Conservation (phyloP, 2,329 filamentous ascomycete genomes). For the Verticillium nubilum region DNA sequence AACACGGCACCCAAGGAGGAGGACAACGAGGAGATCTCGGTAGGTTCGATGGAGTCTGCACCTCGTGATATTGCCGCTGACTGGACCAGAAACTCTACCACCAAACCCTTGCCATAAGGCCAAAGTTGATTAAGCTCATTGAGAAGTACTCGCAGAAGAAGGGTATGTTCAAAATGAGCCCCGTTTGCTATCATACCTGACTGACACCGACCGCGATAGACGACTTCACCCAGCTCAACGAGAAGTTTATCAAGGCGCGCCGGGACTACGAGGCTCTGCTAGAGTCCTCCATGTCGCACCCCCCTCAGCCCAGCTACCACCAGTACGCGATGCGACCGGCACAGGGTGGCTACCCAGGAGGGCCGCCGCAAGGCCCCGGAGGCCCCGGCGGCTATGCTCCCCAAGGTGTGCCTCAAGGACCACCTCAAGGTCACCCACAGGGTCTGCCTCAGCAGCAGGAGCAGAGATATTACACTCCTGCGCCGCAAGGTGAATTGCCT, state of each 20-base stretch:
- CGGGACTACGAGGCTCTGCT: slow-evolving; percentile 95
- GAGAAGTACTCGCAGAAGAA: slow-evolving; percentile 99
- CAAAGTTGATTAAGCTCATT: slow-evolving; percentile 95
- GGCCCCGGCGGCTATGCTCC: slow-evolving; percentile 30
- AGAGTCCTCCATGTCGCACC: slow-evolving; percentile 93
- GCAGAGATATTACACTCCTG: slow-evolving; percentile 63
- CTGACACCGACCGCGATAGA: slow-evolving; percentile 49
- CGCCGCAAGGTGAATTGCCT: slow-evolving; percentile 39
- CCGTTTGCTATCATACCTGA: slow-evolving; percentile 9
- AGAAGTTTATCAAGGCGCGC: slow-evolving; percentile 98
- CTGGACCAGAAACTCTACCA: slow-evolving; percentile 68
- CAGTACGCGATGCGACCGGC: slow-evolving; percentile 55
- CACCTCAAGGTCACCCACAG: slow-evolving; percentile 10
- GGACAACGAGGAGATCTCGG: slow-evolving; percentile 95
- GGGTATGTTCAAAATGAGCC: slow-evolving; percentile 43
- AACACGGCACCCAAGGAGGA: slow-evolving; percentile 74
- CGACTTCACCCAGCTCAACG: slow-evolving; percentile 96
- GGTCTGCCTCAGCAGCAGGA: slow-evolving; percentile 9
- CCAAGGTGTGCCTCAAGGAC: slow-evolving; percentile 31
- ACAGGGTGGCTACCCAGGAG: slow-evolving; percentile 34
- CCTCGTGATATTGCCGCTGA: slow-evolving; percentile 23
- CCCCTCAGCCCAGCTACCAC: slow-evolving; percentile 73
- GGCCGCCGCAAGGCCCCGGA: slow-evolving; percentile 10
- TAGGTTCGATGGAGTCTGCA: slow-evolving; percentile 28
- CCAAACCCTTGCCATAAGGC: slow-evolving; percentile 86